Conservation (phyloP, 495 filamentous ascomycete genomes). For the Talaromyces borbonicus region DNA sequence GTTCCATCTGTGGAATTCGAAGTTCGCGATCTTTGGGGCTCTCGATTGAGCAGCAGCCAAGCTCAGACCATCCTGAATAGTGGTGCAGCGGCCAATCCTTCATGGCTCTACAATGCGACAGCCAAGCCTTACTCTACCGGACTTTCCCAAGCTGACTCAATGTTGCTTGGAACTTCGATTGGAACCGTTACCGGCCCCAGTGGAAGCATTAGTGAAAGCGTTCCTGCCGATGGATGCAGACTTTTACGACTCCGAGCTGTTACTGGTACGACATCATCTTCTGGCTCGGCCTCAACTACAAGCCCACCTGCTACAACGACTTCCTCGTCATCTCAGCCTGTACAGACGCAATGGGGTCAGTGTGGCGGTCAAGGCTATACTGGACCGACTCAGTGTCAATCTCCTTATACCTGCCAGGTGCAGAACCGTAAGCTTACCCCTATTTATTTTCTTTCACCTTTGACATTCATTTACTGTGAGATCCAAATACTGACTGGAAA, state of each 20-base stretch:
- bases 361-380: conserved; percentile 29
- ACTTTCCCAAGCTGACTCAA: conserved; percentile 19
- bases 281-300: background rate
- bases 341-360: conserved; percentile 26
- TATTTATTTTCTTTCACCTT: background rate
- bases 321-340: background rate
- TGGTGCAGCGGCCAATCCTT: conserved; percentile 13
- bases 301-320: background rate
- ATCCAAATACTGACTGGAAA: background rate
- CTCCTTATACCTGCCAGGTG: conserved; percentile 22
- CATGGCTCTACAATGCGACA: conserved; percentile 29
- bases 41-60: conserved; percentile 32
- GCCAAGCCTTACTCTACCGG: conserved; percentile 31
- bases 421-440: background rate
- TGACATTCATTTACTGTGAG: no score
- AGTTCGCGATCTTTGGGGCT: conserved; percentile 44
- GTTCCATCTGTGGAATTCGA: conserved; percentile 26
- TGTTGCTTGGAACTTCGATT: conserved; percentile 29
- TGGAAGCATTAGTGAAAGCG: conserved; percentile 25
- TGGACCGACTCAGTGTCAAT: conserved; percentile 25
- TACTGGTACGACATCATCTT: background rate
- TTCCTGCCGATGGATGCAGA: conserved; percentile 29
- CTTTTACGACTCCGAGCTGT: conserved; percentile 28
- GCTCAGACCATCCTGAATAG: conserved; percentile 30
- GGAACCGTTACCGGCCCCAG: conserved; percentile 22